Evolutionary conservation across 176 grass and related monocot genomes (phyloP).

Genomic region (Bothriochloa decipiens): DNA sequence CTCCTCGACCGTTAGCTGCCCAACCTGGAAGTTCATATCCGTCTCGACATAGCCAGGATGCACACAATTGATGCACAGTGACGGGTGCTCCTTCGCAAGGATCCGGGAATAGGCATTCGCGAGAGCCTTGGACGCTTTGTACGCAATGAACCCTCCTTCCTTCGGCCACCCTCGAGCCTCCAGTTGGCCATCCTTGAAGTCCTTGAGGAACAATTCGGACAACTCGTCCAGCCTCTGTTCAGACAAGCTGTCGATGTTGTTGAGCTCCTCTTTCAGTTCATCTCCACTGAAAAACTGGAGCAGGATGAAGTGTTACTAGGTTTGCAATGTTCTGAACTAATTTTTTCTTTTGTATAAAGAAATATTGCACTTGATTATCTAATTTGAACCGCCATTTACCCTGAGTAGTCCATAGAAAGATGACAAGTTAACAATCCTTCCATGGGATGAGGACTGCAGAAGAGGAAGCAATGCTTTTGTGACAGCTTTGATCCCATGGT

Average conservation of each 20-base stretch:
- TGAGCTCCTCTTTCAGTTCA: slow-evolving; percentile 7
- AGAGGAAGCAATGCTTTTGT: slow-evolving; percentile 60
- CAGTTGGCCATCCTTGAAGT: slow-evolving; percentile 1
- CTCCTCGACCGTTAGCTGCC: background rate
- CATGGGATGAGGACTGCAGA: slow-evolving; percentile 47
- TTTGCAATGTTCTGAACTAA: too few species aligned
- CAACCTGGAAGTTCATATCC: background rate
- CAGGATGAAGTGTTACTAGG: background rate
- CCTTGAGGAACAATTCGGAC: background rate
- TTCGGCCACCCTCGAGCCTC: background rate
- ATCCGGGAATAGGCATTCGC: background rate
- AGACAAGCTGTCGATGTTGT: background rate
- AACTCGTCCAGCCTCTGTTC: slow-evolving; percentile 1
- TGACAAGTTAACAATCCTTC: slow-evolving; percentile 63
- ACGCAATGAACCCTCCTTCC: slow-evolving; percentile 10
- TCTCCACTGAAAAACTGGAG: slow-evolving; percentile 12
- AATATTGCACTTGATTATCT: background rate
- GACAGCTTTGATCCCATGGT: slow-evolving; percentile 52
- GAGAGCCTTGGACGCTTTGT: background rate
- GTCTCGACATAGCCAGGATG: slow-evolving; percentile 5
- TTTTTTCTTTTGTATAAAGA: background rate
- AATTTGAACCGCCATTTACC: slow-evolving; percentile 31
- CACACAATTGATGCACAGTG: background rate
- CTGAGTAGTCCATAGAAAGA: slow-evolving; percentile 40
- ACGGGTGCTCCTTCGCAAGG: background rate